These are phyloP conservation scores for Tuber umbilicatum DNA, from an alignment of 495 filamentous ascomycete species.

Conservation along the genomic window DNA sequence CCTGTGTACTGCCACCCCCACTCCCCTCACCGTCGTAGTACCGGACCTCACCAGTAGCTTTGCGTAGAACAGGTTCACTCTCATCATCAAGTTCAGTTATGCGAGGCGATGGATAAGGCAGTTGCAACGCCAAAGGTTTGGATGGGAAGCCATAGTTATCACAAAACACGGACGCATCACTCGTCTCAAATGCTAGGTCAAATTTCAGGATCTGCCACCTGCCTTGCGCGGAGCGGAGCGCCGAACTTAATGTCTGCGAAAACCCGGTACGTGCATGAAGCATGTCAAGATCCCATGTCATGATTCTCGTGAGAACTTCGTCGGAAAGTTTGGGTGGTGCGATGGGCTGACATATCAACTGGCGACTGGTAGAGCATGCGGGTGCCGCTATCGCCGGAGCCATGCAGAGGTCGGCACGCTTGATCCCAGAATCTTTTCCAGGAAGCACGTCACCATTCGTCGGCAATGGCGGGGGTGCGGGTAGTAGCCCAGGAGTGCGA, in stretches of 20 bases:
- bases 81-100: neutral
- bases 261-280: neutral
- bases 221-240: neutral
- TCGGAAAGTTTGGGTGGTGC: neutral
- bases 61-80: neutral
- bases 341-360: neutral
- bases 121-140: neutral
- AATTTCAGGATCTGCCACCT: conserved; percentile 4
- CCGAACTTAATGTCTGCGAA: neutral
- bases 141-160: neutral
- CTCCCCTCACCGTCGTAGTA: neutral
- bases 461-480: neutral
- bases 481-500: neutral
- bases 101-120: neutral
- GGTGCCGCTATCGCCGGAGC: neutral
- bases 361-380: neutral
- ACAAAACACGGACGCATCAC: neutral
- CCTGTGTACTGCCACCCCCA: neutral
- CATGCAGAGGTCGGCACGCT: neutral
- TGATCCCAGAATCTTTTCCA: neutral
- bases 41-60: neutral
- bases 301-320: neutral
- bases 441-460: neutral
- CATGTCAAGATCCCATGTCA: neutral
- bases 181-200: conserved; percentile 3